Percentiles rank a stretch among this genome's conserved stretches.
These are phyloP conservation scores for Paecilomyces formosus DNA, from an alignment of 2,329 filamentous ascomycete species.

Conservation along the genomic window DNA sequence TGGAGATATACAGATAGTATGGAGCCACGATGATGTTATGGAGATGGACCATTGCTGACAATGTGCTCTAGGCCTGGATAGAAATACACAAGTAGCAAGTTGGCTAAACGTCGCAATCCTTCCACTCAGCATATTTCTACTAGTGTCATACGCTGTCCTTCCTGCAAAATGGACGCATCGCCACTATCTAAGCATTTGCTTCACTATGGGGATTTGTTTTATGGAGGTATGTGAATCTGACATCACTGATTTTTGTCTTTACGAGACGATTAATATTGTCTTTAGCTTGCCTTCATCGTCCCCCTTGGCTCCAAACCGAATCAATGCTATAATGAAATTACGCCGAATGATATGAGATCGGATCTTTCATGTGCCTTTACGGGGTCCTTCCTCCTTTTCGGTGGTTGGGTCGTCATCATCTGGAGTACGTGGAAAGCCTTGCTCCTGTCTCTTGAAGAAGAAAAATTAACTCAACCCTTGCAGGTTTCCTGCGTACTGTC, in stretches of 20 bases:
- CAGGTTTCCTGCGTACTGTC: conserved; percentile 74
- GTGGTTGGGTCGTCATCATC: conserved; percentile 74
- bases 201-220: conserved; percentile 66
- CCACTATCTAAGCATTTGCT: conserved; percentile 86
- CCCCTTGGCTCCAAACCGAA: conserved; percentile 71
- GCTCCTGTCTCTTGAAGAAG: neutral
- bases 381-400: conserved; percentile 75
- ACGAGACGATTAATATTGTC: neutral
- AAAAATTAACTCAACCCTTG: neutral
- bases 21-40: conserved; percentile 7
- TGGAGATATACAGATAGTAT: conserved; percentile 60
- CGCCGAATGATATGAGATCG: conserved; percentile 84
- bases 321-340: conserved; percentile 84
- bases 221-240: conserved; percentile 62
- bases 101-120: conserved; percentile 75
- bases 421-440: conserved; percentile 54
- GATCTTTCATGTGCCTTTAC: conserved; percentile 79
- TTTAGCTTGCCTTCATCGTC: conserved; percentile 79
- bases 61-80: conserved; percentile 39
- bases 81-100: conserved; percentile 61
- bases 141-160: conserved; percentile 71
- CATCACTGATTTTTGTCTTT: neutral
- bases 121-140: conserved; percentile 63
- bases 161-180: conserved; percentile 84
- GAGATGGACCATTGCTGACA: conserved; percentile 6